These are phyloP conservation scores for Eucommia ulmoides DNA, from an alignment of 257 asterid species.

Conservation along the genomic window DNA sequence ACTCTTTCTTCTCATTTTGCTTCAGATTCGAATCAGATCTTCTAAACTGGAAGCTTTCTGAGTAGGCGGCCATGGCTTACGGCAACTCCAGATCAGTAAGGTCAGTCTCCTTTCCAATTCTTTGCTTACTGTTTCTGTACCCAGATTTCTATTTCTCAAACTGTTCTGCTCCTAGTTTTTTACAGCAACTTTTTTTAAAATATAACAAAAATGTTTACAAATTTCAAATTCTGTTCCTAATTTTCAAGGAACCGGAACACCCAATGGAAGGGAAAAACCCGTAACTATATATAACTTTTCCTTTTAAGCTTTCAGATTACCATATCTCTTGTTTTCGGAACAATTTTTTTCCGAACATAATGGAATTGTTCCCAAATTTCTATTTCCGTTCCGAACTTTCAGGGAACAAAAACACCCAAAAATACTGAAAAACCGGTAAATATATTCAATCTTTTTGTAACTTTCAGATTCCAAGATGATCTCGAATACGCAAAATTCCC, in stretches of 20 bases:
- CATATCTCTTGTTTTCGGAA: not conserved
- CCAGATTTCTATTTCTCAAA: not conserved
- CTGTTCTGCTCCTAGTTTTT: not conserved
- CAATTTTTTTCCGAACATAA: slow-evolving; percentile 3
- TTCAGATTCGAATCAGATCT: slow-evolving; percentile 23
- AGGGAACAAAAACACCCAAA: too few species aligned
- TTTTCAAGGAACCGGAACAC: not conserved
- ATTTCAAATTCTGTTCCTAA: not conserved
- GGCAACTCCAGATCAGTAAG: slow-evolving; percentile 65
- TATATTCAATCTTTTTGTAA: too few species aligned
- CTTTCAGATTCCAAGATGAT: slow-evolving; percentile 60
- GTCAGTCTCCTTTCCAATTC: slow-evolving; percentile 26
- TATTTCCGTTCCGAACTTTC: too few species aligned
- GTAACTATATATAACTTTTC: not conserved
- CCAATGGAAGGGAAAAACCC: not conserved
- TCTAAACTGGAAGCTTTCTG: slow-evolving; percentile 12
- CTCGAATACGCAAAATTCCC: slow-evolving; percentile 33
- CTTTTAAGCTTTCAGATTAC: not conserved
- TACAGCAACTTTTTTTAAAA: too few species aligned
- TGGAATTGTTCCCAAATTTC: too few species aligned
- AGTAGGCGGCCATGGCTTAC: slow-evolving; percentile 45
- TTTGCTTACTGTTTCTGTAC: too few species aligned
- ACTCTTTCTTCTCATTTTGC: slow-evolving; percentile 14
- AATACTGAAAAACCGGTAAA: too few species aligned
- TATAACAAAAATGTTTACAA: too few species aligned